Percentiles rank a stretch among this genome's conserved stretches.
phyloP scores from a whole-genome alignment of 2,329 filamentous ascomycete genomes.

The Cadophora gregata region DNA sequence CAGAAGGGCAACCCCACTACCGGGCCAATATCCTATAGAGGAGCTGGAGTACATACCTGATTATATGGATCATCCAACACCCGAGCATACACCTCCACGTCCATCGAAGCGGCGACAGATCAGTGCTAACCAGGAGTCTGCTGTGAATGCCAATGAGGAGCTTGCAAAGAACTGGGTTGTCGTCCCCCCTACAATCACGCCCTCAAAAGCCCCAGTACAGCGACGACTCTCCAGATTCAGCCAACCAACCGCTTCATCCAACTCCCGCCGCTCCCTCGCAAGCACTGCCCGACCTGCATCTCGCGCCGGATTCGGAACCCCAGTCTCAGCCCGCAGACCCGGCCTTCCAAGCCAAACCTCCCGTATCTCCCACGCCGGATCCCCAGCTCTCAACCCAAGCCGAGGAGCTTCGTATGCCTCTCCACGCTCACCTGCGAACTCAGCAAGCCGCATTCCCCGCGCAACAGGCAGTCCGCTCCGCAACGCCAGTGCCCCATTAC shows the following conservation, averaged over 20 bases:
- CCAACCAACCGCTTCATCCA: conserved; percentile 39
- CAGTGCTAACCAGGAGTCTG: conserved; percentile 42
- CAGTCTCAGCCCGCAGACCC: conserved; percentile 20
- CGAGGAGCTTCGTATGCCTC: conserved; percentile 61
- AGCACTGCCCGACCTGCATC: conserved; percentile 36
- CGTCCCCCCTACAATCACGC: conserved; percentile 48
- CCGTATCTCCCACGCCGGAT: conserved; percentile 55
- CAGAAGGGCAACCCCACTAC: conserved; percentile 51
- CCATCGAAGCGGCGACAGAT: conserved; percentile 56
- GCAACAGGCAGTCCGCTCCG: conserved; percentile 25
- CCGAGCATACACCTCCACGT: conserved; percentile 47
- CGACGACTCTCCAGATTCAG: conserved; percentile 34
- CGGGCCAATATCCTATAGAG: conserved; percentile 59
- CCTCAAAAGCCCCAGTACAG: conserved; percentile 28
- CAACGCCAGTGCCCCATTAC: neutral
- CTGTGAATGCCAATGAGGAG: conserved; percentile 52
- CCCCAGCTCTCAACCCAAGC: conserved; percentile 48
- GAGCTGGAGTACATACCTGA: conserved; percentile 50
- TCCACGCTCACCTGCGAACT: conserved; percentile 49
- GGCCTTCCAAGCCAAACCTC: conserved; percentile 40
- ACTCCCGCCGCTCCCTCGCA: conserved; percentile 28
- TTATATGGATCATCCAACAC: conserved; percentile 48
- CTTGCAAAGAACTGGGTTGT: conserved; percentile 75
- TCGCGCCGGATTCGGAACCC: conserved; percentile 34
- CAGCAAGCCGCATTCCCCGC: conserved; percentile 36